These are phyloP conservation scores for Glaciozyma martinii DNA, from an alignment of 768 basidiomycete species.

Conservation along the genomic window DNA sequence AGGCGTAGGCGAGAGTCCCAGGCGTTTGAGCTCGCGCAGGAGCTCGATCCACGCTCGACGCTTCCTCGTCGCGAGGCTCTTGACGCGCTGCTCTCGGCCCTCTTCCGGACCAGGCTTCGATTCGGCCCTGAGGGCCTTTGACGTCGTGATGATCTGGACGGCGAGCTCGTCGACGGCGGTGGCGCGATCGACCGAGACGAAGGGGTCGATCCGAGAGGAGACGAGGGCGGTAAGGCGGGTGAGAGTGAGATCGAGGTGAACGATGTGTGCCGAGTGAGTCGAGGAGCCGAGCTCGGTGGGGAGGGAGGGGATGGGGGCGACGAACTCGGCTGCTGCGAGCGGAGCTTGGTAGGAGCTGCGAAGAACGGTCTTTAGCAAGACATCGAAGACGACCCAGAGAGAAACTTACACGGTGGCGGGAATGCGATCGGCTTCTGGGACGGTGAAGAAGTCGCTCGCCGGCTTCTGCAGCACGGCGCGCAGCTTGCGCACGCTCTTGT, in stretches of 20 bases:
- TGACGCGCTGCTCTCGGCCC: constrained; percentile 49
- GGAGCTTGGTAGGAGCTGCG: not conserved
- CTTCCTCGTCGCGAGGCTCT: constrained; percentile 70
- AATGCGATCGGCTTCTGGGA: constrained; percentile 13
- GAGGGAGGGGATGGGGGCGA: not conserved
- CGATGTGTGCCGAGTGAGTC: not conserved
- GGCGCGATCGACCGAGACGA: constrained; percentile 52
- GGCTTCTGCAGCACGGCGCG: constrained; percentile 79
- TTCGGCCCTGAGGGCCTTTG: constrained; percentile 39
- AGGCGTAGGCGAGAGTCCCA: constrained; percentile 49
- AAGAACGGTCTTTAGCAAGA: not conserved
- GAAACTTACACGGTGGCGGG: not conserved
- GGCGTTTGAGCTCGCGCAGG: constrained; percentile 72
- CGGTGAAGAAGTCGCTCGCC: constrained; percentile 28
- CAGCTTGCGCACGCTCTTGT: constrained; percentile 83
- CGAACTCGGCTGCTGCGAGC: not conserved
- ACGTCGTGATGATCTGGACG: constrained; percentile 48
- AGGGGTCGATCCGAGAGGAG: constrained; percentile 30
- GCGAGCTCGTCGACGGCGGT: constrained; percentile 54
- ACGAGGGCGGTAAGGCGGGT: constrained; percentile 14
- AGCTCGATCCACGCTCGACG: constrained; percentile 83
- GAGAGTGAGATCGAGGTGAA: constrained; percentile 20
- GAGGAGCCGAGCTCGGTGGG: not conserved
- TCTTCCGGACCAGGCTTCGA: constrained; percentile 46
- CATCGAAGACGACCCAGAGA: not conserved